These are phyloP conservation scores for Glomus cerebriforme DNA, from an alignment of 192 early-diverging fungal species.

Conservation along the genomic window DNA sequence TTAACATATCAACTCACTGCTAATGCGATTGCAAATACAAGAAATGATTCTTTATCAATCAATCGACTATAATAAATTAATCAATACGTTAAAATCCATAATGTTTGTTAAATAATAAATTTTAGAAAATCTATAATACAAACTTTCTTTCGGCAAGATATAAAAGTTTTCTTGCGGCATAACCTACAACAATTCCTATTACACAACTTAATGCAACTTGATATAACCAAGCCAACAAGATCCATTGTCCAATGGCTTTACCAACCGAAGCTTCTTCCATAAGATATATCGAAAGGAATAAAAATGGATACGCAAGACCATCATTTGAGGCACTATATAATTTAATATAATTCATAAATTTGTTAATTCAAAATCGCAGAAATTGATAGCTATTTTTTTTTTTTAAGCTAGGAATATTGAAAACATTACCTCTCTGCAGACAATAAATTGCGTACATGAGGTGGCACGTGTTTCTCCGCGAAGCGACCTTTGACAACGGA, in stretches of 20 bases:
- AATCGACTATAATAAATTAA: slow-evolving; percentile 49
- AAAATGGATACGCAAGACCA: slow-evolving; percentile 82
- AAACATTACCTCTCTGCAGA: slow-evolving; percentile 72
- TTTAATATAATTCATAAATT: no score
- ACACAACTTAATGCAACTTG: slow-evolving; percentile 71
- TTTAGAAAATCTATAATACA: background rate
- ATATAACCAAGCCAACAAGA: slow-evolving; percentile 75
- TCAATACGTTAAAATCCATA: background rate
- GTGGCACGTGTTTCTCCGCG: slow-evolving; percentile 86
- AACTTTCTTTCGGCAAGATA: slow-evolving; percentile 62
- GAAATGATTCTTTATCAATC: slow-evolving; percentile 87
- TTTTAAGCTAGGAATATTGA: no score
- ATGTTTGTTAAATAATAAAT: background rate
- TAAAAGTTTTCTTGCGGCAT: slow-evolving; percentile 65
- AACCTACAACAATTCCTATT: slow-evolving; percentile 76
- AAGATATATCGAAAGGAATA: slow-evolving; percentile 76
- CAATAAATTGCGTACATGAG: slow-evolving; percentile 70
- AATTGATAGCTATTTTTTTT: no score
- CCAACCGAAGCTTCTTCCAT: slow-evolving; percentile 56
- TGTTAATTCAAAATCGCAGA: slow-evolving; percentile 9
- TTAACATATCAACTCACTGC: slow-evolving; percentile 61
- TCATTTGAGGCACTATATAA: slow-evolving; percentile 78
- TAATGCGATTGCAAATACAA: slow-evolving; percentile 80
- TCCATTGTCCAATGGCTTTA: slow-evolving; percentile 76
- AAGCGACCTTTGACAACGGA: slow-evolving; percentile 93